phyloP scores from a whole-genome alignment of 2,329 filamentous ascomycete species.

The Diplodia mutila region DNA sequence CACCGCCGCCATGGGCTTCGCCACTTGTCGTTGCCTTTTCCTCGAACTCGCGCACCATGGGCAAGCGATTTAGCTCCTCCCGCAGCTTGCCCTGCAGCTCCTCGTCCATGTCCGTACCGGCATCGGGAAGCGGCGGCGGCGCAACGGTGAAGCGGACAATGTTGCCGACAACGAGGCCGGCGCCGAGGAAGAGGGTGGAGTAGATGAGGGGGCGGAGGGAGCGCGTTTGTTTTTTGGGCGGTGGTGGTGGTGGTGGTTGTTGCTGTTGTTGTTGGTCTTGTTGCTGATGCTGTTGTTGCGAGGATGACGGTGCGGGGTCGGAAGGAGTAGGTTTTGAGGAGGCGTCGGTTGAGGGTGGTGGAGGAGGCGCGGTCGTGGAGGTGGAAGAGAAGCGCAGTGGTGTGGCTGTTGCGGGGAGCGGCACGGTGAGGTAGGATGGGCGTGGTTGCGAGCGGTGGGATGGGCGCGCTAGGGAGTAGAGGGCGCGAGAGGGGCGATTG shows the following conservation, averaged over 20 bases:
- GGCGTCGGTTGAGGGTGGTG: neutral
- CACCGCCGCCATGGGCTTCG: conserved; percentile 32
- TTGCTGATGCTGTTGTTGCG: neutral
- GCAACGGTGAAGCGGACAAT: conserved; percentile 17
- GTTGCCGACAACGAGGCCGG: conserved; percentile 18
- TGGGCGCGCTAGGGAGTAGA: neutral
- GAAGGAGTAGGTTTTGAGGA: neutral
- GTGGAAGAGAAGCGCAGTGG: conserved; percentile 15
- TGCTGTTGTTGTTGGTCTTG: neutral
- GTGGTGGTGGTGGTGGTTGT: neutral
- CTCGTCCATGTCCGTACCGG: neutral
- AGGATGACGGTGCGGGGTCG: neutral
- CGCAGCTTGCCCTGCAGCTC: neutral
- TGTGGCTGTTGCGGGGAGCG: neutral
- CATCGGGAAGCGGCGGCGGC: conserved; percentile 16
- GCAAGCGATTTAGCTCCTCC: conserved; percentile 11
- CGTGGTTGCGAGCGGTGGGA: neutral
- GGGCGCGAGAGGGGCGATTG: neutral
- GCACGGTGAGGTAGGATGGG: neutral
- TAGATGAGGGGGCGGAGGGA: conserved; percentile 22
- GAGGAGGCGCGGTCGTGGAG: neutral
- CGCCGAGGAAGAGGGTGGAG: conserved; percentile 13
- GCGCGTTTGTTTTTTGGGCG: neutral
- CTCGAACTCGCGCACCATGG: conserved; percentile 2
- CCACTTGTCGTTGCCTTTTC: conserved; percentile 31